Conservation (phyloP, 2,329 filamentous ascomycete species). For the Calonectria montana region DNA sequence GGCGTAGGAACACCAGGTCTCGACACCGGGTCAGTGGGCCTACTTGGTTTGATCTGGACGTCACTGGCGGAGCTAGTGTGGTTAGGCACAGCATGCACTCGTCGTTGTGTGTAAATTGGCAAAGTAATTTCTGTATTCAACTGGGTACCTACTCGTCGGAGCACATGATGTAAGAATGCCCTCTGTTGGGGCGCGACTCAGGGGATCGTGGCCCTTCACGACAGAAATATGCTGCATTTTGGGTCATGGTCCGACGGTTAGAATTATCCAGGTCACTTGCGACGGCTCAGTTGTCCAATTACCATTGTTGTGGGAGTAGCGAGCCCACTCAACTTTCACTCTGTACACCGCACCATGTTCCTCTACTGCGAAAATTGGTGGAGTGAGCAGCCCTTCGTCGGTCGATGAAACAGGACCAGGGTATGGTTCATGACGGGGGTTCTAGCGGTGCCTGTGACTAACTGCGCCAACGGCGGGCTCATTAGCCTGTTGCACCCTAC, state of each 20-base stretch:
- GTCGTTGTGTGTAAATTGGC: conserved; percentile 11
- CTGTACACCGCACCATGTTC: conserved; percentile 19
- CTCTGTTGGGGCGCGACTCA: background rate
- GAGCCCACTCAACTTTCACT: background rate
- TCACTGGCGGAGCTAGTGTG: background rate
- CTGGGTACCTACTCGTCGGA: background rate
- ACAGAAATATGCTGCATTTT: conserved; percentile 10
- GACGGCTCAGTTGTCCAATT: conserved; percentile 3
- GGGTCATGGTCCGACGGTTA: conserved; percentile 14
- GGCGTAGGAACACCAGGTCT: conserved; percentile 14
- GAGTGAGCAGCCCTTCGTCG: conserved; percentile 21
- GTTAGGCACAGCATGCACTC: background rate
- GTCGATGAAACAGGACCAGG: conserved; percentile 26
- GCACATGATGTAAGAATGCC: background rate
- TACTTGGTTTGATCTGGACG: background rate
- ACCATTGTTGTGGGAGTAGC: background rate
- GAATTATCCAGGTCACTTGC: conserved; percentile 8
- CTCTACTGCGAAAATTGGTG: conserved; percentile 22
- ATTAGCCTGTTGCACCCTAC: conserved; percentile 17
- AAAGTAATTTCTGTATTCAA: background rate
- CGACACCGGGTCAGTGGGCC: conserved; percentile 1
- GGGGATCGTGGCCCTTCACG: background rate
- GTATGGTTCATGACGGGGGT: conserved; percentile 17
- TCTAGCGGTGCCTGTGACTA: conserved; percentile 29
- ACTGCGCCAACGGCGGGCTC: conserved; percentile 29